Percentiles rank a stretch among this genome's conserved stretches.
Evolutionary conservation across 139 green algal genomes (phyloP).

Genomic region (Asterochloris sp.): DNA sequence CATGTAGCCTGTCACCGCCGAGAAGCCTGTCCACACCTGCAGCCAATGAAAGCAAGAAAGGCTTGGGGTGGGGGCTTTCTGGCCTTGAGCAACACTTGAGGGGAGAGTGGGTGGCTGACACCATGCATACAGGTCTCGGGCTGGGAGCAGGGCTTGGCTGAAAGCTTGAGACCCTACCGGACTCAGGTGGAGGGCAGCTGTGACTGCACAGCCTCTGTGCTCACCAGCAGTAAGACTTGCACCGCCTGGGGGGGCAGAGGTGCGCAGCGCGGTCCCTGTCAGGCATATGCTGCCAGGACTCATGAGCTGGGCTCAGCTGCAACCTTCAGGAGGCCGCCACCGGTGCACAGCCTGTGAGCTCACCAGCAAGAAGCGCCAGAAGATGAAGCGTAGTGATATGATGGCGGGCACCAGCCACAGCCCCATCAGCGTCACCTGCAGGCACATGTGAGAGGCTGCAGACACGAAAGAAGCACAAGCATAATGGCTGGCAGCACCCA

Average conservation of each 20-base stretch:
- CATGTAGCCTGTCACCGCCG: constrained; percentile 55
- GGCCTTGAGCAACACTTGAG: too few species aligned
- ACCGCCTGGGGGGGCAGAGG: not conserved
- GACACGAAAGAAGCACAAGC: too few species aligned
- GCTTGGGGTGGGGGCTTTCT: too few species aligned
- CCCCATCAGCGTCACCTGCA: constrained; percentile 72
- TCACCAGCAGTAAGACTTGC: too few species aligned
- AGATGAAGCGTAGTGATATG: constrained; percentile 59
- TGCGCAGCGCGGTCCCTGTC: not conserved
- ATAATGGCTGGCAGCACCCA: not conserved
- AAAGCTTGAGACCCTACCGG: too few species aligned
- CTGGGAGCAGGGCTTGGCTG: too few species aligned
- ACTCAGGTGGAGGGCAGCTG: too few species aligned
- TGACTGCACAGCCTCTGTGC: too few species aligned
- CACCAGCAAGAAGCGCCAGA: constrained; percentile 73
- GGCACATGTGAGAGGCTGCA: not conserved
- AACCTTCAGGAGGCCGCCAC: not conserved
- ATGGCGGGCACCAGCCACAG: constrained; percentile 83
- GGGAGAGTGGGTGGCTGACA: too few species aligned
- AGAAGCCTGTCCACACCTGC: constrained; percentile 68
- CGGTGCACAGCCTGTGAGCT: not conserved
- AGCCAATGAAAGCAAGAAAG: not conserved
- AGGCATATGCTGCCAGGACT: too few species aligned
- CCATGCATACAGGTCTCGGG: too few species aligned
- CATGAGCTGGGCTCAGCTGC: too few species aligned